These are phyloP conservation scores for Pulveroboletus sp. DNA, from an alignment of 768 basidiomycete genomes.

Conservation along the genomic window DNA sequence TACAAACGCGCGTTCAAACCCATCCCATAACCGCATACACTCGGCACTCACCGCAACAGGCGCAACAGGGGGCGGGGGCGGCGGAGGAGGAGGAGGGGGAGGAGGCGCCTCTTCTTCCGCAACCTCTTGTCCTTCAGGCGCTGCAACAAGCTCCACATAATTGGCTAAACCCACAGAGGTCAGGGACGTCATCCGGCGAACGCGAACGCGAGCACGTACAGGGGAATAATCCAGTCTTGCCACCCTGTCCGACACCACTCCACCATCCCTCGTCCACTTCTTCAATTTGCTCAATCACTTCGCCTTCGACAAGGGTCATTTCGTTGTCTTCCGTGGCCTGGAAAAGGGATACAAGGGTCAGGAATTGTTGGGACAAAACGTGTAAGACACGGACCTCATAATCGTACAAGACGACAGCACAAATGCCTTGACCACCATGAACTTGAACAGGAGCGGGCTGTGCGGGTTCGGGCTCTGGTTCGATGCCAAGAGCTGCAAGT, in stretches of 20 bases:
- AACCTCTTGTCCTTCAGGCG: constrained; percentile 35
- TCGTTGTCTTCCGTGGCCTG: constrained; percentile 87
- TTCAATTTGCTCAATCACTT: constrained; percentile 78
- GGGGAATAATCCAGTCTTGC: constrained; percentile 84
- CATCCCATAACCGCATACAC: constrained; percentile 12
- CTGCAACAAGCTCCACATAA: constrained; percentile 78
- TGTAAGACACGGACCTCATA: constrained; percentile 53
- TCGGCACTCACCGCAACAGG: constrained; percentile 36
- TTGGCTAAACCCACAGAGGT: constrained; percentile 54
- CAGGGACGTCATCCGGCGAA: too few species aligned
- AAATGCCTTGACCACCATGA: constrained; percentile 43
- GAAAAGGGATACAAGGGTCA: background rate
- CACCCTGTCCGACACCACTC: constrained; percentile 69
- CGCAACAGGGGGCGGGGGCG: constrained; percentile 34
- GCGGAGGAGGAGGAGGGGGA: constrained; percentile 55
- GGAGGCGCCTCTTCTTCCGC: constrained; percentile 46
- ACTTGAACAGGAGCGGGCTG: constrained; percentile 25
- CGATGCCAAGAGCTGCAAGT: constrained; percentile 23
- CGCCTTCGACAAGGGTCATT: constrained; percentile 75
- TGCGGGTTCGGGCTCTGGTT: constrained; percentile 38
- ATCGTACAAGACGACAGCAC: constrained; percentile 75
- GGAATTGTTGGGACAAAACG: too few species aligned
- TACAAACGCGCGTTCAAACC: background rate
- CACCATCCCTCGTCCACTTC: constrained; percentile 92
- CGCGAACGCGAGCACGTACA: constrained; percentile 40